Evolutionary conservation across 2,329 filamentous ascomycete genomes (phyloP).

Genomic region (Aspergillus calidoustus): DNA sequence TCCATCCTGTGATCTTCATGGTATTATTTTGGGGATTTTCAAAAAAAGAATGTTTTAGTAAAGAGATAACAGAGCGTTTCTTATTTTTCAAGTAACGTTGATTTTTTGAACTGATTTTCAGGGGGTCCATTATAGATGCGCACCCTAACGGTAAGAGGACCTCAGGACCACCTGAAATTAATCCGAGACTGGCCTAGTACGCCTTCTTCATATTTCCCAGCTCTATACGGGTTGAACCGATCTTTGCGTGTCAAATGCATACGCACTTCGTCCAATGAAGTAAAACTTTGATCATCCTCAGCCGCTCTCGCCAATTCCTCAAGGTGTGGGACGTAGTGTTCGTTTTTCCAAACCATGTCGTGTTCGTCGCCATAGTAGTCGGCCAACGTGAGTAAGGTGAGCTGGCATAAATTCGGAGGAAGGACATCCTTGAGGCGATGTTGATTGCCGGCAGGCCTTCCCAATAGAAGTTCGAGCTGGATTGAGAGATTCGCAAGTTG

Average conservation of each 20-base stretch:
- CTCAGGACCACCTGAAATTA: constrained; percentile 3
- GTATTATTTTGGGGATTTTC: constrained; percentile 6
- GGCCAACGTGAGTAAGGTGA: not conserved
- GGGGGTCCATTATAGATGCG: not conserved
- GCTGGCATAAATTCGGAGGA: not conserved
- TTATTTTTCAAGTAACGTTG: not conserved
- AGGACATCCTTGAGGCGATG: constrained; percentile 4
- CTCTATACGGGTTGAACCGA: not conserved
- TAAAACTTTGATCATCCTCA: not conserved
- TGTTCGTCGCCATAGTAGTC: constrained; percentile 5
- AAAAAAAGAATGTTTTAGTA: constrained; percentile 1
- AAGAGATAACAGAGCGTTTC: not conserved
- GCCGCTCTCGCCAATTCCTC: constrained; percentile 4
- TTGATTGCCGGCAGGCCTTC: not conserved
- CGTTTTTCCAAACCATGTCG: constrained; percentile 4
- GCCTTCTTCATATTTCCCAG: not conserved
- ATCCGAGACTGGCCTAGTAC: not conserved
- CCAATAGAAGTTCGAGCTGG: constrained; percentile 8
- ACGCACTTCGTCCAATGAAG: not conserved
- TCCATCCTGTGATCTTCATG: constrained; percentile 10
- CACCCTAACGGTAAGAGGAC: not conserved
- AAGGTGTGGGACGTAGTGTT: constrained; percentile 1
- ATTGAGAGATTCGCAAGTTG: constrained; percentile 1
- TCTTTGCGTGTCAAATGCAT: constrained; percentile 1
- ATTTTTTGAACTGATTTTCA: not conserved